Evolutionary conservation across 306 rosid genomes (phyloP).

Genomic region (Gynostemma pentaphyllum): DNA sequence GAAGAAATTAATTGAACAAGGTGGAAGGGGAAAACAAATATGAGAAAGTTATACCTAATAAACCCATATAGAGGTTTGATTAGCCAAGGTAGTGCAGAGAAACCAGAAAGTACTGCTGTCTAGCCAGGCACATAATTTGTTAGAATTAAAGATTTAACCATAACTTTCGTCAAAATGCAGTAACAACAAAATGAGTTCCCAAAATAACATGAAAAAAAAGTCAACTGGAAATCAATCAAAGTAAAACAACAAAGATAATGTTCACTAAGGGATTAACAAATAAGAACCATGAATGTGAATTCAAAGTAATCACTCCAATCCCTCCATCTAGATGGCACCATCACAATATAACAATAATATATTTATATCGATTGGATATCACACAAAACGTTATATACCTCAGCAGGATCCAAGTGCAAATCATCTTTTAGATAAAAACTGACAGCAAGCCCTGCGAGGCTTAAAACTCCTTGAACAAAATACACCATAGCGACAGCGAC

Average conservation of each 20-base stretch:
- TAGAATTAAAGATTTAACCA: conserved; percentile 7
- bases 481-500: conserved; percentile 93
- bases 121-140: conserved; percentile 39
- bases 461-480: conserved; percentile 96
- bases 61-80: conserved; percentile 88
- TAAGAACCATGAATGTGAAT: conserved; percentile 10
- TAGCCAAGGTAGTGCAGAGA: conserved; percentile 87
- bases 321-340: too few relatives aligned
- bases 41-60: conserved; percentile 46
- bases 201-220: not conserved
- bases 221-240: not conserved
- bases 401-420: conserved; percentile 94
- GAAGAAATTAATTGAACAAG: not conserved
- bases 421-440: conserved; percentile 78
- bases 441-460: conserved; percentile 92
- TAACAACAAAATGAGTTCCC: not conserved
- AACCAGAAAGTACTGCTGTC: conserved; percentile 91
- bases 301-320: too few relatives aligned
- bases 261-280: not conserved
- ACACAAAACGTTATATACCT: conserved; percentile 52
- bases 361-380: too few relatives aligned
- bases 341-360: too few relatives aligned
- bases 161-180: not conserved
- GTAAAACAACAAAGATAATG: not conserved
- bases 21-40: not conserved